Percentiles rank a stretch among this genome's conserved stretches.
Conservation (phyloP, 129 eudicot genomes). For the Silybum marianum region DNA sequence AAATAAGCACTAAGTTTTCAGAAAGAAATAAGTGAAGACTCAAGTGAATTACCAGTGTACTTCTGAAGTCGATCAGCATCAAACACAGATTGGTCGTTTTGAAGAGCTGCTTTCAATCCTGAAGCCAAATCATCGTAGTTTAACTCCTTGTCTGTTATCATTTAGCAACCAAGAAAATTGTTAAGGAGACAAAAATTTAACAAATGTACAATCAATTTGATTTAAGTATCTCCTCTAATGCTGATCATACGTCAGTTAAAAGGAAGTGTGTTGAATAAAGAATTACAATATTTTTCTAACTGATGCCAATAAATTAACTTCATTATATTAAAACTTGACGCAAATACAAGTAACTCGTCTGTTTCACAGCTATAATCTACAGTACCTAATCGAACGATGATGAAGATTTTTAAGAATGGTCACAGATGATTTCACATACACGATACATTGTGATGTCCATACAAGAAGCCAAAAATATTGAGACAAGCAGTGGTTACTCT, state of each 20-base stretch:
- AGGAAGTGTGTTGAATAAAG: not conserved
- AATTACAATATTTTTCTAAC: not conserved
- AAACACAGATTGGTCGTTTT: constrained; percentile 72
- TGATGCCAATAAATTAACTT: not conserved
- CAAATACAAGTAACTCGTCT: not conserved
- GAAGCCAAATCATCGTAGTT: constrained; percentile 87
- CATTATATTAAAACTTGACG: not conserved
- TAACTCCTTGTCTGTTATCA: constrained; percentile 67
- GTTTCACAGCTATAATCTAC: not conserved
- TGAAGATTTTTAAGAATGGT: too few relatives aligned
- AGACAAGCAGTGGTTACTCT: too few relatives aligned
- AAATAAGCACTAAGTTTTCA: too few relatives aligned
- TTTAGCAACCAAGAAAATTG: constrained; percentile 10
- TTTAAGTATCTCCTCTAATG: not conserved
- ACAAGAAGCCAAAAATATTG: too few relatives aligned
- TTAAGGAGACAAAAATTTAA: not conserved
- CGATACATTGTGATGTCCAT: too few relatives aligned
- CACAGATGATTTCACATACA: too few relatives aligned
- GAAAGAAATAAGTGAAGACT: not conserved
- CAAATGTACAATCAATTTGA: not conserved
- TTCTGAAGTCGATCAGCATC: constrained; percentile 91
- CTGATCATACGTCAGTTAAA: not conserved
- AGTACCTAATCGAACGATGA: too few relatives aligned
- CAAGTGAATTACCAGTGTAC: constrained; percentile 65
- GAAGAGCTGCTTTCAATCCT: constrained; percentile 75